Base-by-base conservation (phyloP, 208 protist species). In the Trypanosoma avium region DNA sequence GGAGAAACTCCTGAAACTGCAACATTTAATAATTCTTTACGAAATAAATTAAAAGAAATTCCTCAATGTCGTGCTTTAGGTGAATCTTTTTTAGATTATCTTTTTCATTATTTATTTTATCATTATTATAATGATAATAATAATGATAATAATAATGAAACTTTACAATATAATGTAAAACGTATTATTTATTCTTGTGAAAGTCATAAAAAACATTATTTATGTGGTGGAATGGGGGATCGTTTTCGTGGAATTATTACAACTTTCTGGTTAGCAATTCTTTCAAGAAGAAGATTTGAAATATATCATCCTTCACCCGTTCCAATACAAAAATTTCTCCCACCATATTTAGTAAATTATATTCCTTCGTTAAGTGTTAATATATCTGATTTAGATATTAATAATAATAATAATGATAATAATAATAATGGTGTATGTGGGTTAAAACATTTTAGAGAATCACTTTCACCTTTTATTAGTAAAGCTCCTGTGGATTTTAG, bases 171-270 rank as follows among this genome's bases (percentile, higher is more conserved):
- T n/a, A 46, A 60, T 15, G 36, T 38, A n/a, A 2, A 17, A 32
- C 40, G 43, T 30, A 47, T 75, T 21, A 52, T 75, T 45, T 75
- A 75, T 38, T 58, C 29, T n/a, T 73, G 69, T 49, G 69, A 75
- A 36, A 49, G 62, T 32, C 40, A 75, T 33, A 72, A 65, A 49
- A 38, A 10, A 26, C 1, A 30, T 26, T 32, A 38, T 26, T 65
- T 73, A 19, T 75, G 69, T 26, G 69, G 63, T 27, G 69, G 69
- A 19, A 75, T 66, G 36, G 69, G 69, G 15, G 69, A 73, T 45
- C 47, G 69, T 26, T 56, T 66, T 47, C 27, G 63, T 36, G 69
- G 64, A n/a, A 73, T 75, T 24, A 46, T 70, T 57, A 63, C 49
- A 1, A n/a, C 29, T 1, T 49, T 71, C 22, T 64, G 57, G 27